Conservation (phyloP, 352 stramenopile genomes). For the Phytophthora pseudosyringae region DNA sequence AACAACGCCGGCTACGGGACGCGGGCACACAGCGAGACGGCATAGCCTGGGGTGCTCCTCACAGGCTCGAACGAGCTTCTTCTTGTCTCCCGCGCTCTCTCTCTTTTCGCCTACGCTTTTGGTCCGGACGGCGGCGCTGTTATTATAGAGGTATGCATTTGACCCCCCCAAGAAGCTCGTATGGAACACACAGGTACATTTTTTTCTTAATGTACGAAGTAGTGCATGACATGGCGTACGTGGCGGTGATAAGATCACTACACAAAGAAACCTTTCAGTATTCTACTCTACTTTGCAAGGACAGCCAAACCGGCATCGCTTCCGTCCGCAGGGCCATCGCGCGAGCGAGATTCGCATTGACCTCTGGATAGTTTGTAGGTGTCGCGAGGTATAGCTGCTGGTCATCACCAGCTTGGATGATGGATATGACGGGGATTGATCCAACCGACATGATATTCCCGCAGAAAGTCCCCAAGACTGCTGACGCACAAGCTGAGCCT, state of each 20-base stretch:
- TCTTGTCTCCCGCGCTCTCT: conserved; percentile 4
- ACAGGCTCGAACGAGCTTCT: conserved; percentile 16
- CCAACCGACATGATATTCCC: too few relatives aligned
- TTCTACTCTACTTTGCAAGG: too few relatives aligned
- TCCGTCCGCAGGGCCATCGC: too few relatives aligned
- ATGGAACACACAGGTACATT: conserved; percentile 27
- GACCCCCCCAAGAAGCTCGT: conserved; percentile 21
- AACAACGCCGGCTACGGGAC: conserved; percentile 14
- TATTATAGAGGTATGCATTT: conserved; percentile 34
- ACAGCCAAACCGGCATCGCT: too few relatives aligned
- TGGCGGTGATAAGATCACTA: conserved; percentile 17
- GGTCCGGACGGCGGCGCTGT: conserved; percentile 18
- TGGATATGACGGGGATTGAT: too few relatives aligned
- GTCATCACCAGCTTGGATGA: too few relatives aligned
- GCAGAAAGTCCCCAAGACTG: too few relatives aligned
- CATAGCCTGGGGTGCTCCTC: conserved; percentile 24
- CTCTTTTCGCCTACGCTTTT: conserved; percentile 22
- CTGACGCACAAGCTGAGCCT: too few relatives aligned
- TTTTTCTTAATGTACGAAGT: conserved; percentile 37
- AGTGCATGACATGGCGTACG: conserved; percentile 31
- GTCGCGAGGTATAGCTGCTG: too few relatives aligned
- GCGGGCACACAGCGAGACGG: conserved; percentile 27
- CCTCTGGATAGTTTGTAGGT: too few relatives aligned
- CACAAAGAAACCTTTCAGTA: conserved; percentile 26
- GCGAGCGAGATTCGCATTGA: too few relatives aligned